Evolutionary conservation across 176 grass and related monocot genomes (phyloP).

Genomic region (Hyparrhenia diplandra): DNA sequence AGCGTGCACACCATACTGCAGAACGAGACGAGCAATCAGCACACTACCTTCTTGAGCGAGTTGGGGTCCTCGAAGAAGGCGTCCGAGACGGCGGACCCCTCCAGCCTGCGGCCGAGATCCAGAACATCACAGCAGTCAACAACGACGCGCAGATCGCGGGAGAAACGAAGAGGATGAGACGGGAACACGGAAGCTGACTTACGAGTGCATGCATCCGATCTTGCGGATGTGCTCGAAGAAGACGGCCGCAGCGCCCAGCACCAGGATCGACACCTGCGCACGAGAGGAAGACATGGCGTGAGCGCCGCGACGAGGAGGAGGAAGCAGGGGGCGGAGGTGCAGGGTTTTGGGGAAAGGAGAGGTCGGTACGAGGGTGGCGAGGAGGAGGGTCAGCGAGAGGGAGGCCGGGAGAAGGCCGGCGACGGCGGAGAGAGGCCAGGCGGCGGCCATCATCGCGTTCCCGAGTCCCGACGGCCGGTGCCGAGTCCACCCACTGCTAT

Average conservation of each 20-base stretch:
- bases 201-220: conserved; percentile 89
- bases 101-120: conserved; percentile 53
- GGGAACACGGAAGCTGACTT: not conserved
- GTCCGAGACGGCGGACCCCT: conserved; percentile 55
- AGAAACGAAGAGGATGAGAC: not conserved
- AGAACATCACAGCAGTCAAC: conserved; percentile 26
- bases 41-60: conserved; percentile 76
- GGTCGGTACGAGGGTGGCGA: conserved; percentile 47
- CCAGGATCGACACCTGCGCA: conserved; percentile 48
- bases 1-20: not conserved
- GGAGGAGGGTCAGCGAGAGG: conserved; percentile 48
- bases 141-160: not conserved
- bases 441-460: conserved; percentile 26
- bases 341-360: not conserved
- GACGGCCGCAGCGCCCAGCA: conserved; percentile 47
- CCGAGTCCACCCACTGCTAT: conserved; percentile 6
- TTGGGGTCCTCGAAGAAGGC: conserved; percentile 87
- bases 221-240: conserved; percentile 87
- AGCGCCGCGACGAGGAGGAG: not conserved
- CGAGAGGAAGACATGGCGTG: not conserved
- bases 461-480: conserved; percentile 13
- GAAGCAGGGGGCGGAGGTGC: not conserved
- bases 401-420: conserved; percentile 32
- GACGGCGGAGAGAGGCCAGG: conserved; percentile 41
- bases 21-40: not conserved